A percentile compares a stretch with the other conserved stretches of the same genome.
These are phyloP conservation scores for Trametes sanguinea DNA, from an alignment of 768 basidiomycete genomes.

Conservation along the genomic window DNA sequence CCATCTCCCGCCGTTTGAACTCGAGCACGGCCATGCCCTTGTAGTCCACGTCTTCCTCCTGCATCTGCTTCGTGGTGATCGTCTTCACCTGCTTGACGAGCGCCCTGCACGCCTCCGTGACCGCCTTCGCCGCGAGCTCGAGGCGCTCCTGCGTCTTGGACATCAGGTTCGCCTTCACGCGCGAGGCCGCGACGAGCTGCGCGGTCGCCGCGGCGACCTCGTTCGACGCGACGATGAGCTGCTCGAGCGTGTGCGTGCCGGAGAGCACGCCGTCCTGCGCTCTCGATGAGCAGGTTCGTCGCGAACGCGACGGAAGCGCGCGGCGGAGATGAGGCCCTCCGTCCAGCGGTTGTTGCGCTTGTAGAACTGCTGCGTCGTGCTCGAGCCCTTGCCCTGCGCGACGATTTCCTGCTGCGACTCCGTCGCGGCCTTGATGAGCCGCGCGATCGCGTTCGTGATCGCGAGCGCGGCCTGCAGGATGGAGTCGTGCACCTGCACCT, in stretches of 20 bases:
- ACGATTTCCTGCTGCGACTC: slow-evolving; percentile 99
- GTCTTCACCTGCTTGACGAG: slow-evolving; percentile 97
- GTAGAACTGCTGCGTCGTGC: slow-evolving; percentile 94
- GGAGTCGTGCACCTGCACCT: slow-evolving; percentile 96
- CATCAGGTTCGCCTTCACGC: slow-evolving; percentile 98
- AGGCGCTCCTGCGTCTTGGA: slow-evolving; percentile 97
- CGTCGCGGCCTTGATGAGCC: slow-evolving; percentile 94
- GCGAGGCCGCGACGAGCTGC: slow-evolving; percentile 96
- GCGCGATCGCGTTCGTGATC: slow-evolving; percentile 92
- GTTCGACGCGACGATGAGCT: slow-evolving; percentile 99
- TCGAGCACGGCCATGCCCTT: slow-evolving; percentile 92
- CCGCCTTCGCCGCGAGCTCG: slow-evolving; percentile 95
- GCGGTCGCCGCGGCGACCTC: slow-evolving; percentile 97
- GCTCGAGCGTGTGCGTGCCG: slow-evolving; percentile 95
- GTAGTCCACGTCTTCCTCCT: slow-evolving; percentile 82
- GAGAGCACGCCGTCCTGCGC: slow-evolving; percentile 96
- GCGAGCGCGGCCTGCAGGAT: slow-evolving; percentile 92
- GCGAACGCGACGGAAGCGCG: slow-evolving; percentile 97
- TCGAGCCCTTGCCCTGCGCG: slow-evolving; percentile 90
- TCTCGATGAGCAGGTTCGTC: slow-evolving; percentile 93
- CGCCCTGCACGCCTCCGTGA: slow-evolving; percentile 95
- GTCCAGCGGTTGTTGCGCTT: slow-evolving; percentile 99
- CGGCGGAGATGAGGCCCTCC: slow-evolving; percentile 97
- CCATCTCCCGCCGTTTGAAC: slow-evolving; percentile 98
- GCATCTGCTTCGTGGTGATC: slow-evolving; percentile 79